Evolutionary conservation across 2,329 filamentous ascomycete genomes (phyloP), one percentile per base, ranked within the genome.

Genomic region (Ceratocystis papillata): DNA sequence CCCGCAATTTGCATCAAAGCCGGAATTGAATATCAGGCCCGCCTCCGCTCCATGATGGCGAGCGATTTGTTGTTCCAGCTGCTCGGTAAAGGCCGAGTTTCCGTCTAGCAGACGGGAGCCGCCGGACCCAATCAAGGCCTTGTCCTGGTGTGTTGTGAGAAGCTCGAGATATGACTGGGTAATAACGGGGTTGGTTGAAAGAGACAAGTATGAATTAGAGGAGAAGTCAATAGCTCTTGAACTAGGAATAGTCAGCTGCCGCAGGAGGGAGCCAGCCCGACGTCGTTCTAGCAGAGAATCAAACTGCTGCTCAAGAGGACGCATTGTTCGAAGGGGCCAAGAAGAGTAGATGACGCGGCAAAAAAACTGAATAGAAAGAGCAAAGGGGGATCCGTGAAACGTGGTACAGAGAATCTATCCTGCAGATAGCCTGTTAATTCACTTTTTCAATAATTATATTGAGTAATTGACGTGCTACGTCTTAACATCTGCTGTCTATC

Each of bases 151-250:
- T 70, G 1, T 69, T 66, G 20, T 93, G 79, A 72, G 86, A 92
- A 6, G 83, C 86, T 72, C 85, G 80, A 57, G 25, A n/a, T 57
- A 67, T 7, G 62, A 53, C n/a, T 59, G n/a, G 75, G 88, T 86
- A 6, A 83, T 65, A 15, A 72, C 73, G 0, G 74, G 72, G 44
- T 76, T 73, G 2, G 72, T 73, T 0, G 89, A 86, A 5, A 92
- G 86, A 62, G 91, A 90, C 67, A 96, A 89, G 73, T 94, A 88
- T 65, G 83, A 83, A 73, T 91, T 87, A 72, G 89, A 92, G 25
- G 87, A 86, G 72, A 95, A 88, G 75, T 95, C 90, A 62, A 86
- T 83, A 25, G 37, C 6, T 4, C 20, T 8, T 8, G 41, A n/a
- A 15, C 7, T 17, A 17, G 53, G 57, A 1, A 20, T 5, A 2